Base-by-base conservation (phyloP, 2,329 filamentous ascomycete species). In the Myriosclerotinia scirpicola region DNA sequence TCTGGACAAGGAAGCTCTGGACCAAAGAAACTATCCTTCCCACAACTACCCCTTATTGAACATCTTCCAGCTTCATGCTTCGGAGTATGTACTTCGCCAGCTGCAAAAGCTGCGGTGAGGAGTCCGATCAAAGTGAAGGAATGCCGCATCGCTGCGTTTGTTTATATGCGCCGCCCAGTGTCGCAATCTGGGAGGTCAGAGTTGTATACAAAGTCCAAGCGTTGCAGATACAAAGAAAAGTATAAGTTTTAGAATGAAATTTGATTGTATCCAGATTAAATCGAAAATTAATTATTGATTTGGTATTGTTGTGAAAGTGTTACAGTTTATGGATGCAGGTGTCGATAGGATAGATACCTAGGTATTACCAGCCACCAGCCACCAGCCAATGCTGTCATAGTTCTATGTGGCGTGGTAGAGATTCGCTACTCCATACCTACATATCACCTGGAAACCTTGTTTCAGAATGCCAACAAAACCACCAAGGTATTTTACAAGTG, bases 1-100 rank as follows among this genome's bases (percentile, higher is more conserved):
- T 99, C 94, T 17, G 93, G 88, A 76, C 95, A 99, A 5, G 95
- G 95, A 68, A 98, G 83, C 72, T 96, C 87, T 67, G 92, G 90
- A 66, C 93, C 92, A 75, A 98, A 98, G 77, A 95, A 90, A 70
- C 90, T 89, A 79, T 94, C 89, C 78, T 93, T 93, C 58, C 95
- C 95, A 77, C 95, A 99, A 70, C 96, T 90, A 9, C 93, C 93
- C 60, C 94, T 87, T 69, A 98, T 92, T 0, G 94, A 92, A 78
- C 94, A 98, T 71, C 94, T 86, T 52, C 94, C 94, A 60, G 89
- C 82, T 79, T 97, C 93, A 73, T 97, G 94, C 71, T 87, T 91
- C 1, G 76, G 71, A 22, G 81, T 82, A 42, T 72, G 73, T 42
- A 67, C 66, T 64, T 76, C 74, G 22, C 69, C 70, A 11, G 70